phyloP scores from a whole-genome alignment of 306 rosid species.

The Rosa lucieae region DNA sequence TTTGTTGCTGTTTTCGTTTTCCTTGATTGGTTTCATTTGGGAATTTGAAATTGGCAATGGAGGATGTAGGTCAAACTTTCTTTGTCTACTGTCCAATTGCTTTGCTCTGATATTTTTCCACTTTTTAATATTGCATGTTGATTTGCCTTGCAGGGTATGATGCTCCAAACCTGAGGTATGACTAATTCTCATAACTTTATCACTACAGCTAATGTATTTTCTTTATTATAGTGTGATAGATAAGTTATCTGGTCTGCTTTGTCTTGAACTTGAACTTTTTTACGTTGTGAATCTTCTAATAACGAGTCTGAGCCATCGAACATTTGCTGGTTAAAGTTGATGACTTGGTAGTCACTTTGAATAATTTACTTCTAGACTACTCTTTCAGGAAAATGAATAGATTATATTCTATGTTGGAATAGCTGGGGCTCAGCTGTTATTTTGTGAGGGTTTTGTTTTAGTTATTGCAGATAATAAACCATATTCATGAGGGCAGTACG shows the following conservation, averaged over 20 bases:
- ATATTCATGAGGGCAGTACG: too few relatives aligned
- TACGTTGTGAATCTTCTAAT: neutral
- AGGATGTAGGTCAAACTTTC: neutral
- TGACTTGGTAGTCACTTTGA: too few relatives aligned
- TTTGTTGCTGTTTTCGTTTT: neutral
- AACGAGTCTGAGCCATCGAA: too few relatives aligned
- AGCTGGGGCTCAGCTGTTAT: too few relatives aligned
- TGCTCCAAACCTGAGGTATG: slow-evolving; percentile 57
- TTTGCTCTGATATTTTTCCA: neutral
- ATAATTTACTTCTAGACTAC: too few relatives aligned
- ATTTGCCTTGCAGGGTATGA: slow-evolving; percentile 56
- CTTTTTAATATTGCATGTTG: neutral
- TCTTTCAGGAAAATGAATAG: too few relatives aligned
- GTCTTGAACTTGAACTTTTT: neutral
- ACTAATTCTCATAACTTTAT: slow-evolving; percentile 1
- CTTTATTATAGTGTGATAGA: neutral
- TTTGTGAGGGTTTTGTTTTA: too few relatives aligned
- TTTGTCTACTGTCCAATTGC: neutral
- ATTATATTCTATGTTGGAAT: too few relatives aligned
- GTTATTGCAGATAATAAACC: too few relatives aligned
- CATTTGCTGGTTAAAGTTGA: too few relatives aligned
- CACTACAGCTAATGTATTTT: neutral
- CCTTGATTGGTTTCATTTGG: neutral
- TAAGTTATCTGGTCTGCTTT: neutral
- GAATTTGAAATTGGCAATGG: neutral